A percentile compares a stretch with the other conserved stretches of the same genome.
Conservation (phyloP, 257 asterid genomes). For the Nicotiana paniculata region DNA sequence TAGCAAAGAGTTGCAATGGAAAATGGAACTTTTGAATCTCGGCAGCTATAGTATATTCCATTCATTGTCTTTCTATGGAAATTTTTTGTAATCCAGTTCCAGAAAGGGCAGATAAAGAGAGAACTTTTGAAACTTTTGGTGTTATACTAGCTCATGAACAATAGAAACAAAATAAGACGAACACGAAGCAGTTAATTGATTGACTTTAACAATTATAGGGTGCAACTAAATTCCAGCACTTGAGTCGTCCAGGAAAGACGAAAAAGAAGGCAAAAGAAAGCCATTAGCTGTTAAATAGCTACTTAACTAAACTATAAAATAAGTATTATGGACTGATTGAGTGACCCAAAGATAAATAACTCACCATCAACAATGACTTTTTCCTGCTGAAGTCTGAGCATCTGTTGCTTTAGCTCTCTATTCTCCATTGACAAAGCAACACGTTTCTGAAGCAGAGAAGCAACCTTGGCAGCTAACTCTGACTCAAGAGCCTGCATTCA, state of each 20-base stretch:
- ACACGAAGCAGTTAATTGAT: not conserved
- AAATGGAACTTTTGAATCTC: not conserved
- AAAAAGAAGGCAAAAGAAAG: not conserved
- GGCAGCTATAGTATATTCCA: not conserved
- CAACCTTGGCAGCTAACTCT: slow-evolving; percentile 56
- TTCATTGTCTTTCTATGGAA: not conserved
- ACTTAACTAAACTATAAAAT: not conserved
- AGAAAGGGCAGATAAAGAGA: not conserved
- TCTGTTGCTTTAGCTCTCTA: slow-evolving; percentile 55
- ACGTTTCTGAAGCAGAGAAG: slow-evolving; percentile 45
- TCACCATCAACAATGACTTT: slow-evolving; percentile 59
- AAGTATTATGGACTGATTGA: not conserved
- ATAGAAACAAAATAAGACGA: not conserved
- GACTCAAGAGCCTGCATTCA: slow-evolving; percentile 50
- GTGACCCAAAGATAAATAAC: not conserved
- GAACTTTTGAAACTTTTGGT: not conserved
- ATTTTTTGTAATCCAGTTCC: not conserved
- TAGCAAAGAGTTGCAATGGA: not conserved
- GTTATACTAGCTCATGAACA: not conserved
- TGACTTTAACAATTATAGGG: not conserved
- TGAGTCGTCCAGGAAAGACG: not conserved
- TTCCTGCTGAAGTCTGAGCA: slow-evolving; percentile 46
- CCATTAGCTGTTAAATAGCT: not conserved
- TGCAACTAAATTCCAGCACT: not conserved
- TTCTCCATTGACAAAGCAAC: slow-evolving; percentile 61